phyloP scores from a whole-genome alignment of 805 yeast genomes.

The Jamesozyma gamospora region DNA sequence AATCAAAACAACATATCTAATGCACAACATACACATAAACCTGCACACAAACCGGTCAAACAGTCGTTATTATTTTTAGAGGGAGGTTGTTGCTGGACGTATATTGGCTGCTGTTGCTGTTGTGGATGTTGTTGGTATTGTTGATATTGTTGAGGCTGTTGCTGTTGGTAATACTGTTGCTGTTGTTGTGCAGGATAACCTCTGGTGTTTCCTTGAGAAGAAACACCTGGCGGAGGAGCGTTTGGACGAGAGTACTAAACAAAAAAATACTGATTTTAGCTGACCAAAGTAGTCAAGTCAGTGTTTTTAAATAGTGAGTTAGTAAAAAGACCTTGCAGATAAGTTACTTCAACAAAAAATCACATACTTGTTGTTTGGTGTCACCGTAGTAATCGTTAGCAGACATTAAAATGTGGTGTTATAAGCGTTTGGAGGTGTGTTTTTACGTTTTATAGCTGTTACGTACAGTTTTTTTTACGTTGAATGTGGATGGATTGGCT shows the following conservation, averaged over 20 bases:
- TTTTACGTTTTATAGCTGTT: too few species aligned
- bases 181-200: conserved; percentile 2
- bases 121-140: conserved; percentile 9
- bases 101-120: conserved; percentile 37
- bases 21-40: conserved; percentile 43
- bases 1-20: conserved; percentile 39
- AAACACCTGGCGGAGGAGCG: conserved; percentile 24
- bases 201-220: not conserved
- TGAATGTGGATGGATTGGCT: too few species aligned
- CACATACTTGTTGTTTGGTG: conserved; percentile 7
- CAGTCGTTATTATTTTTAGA: conserved; percentile 31
- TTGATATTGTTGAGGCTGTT: conserved; percentile 35
- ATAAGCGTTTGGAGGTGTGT: too few species aligned
- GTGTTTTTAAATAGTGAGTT: too few species aligned
- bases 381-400: conserved; percentile 20
- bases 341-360: not conserved
- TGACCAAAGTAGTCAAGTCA: too few species aligned
- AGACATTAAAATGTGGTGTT: conserved; percentile 10
- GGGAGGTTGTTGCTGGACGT: conserved; percentile 38
- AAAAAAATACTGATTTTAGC: not conserved
- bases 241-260: conserved; percentile 22
- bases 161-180: conserved; percentile 33
- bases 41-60: conserved; percentile 41
- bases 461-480: too few species aligned
- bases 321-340: not conserved